Evolutionary conservation across 176 grass and related monocot genomes (phyloP), one percentile per base, ranked within the genome.

Genomic region (Carex pumila): DNA sequence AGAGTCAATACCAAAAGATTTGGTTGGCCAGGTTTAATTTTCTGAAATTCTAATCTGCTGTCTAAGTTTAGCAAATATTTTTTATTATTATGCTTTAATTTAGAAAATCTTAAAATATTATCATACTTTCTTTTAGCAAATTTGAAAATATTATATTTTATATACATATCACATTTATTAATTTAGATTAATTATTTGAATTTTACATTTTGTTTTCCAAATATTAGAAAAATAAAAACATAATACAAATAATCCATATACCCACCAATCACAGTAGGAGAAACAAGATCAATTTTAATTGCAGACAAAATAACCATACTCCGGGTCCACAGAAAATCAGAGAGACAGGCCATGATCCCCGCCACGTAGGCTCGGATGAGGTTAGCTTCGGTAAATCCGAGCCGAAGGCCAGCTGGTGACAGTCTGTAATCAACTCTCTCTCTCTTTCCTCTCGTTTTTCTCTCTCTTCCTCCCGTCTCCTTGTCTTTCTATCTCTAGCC

Each of bases 381-480:
- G 43, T 3, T 77, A 17, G 57, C 63, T 32, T 86, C 58, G 79
- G 85, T 5, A 58, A 9, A 90, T 61, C 84, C 89, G 91, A 91
- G 86, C 86, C 94, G 32, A 85, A 87, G 11, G 76, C 93, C 94
- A 97, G 87, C 94, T 97, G 89, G 94, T 85, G 94, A 93, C 94
- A 97, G 88, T 49, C 89, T 97, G 94, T 97, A 89, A 91, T 85
- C 89, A 90, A 91, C 91, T 89, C 77, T 41, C 74, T 64, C 81
- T 84, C 82, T 69, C 85, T 60, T 64, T 53, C 69, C 87, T 86
- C 81, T 75, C 70, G 39, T 62, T 15, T 37, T 32, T 53, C 12
- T 3, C 11, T 65, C 5, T n/a, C 12, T 61, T 39, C 70, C 31
- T 47, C 31, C 19, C 66, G 65, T 81, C 79, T 58, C 72, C 69